A percentile compares a stretch with the other conserved stretches of the same genome.
These are phyloP conservation scores for Podospora tetraspora DNA, from an alignment of 495 filamentous ascomycete genomes.

Conservation along the genomic window DNA sequence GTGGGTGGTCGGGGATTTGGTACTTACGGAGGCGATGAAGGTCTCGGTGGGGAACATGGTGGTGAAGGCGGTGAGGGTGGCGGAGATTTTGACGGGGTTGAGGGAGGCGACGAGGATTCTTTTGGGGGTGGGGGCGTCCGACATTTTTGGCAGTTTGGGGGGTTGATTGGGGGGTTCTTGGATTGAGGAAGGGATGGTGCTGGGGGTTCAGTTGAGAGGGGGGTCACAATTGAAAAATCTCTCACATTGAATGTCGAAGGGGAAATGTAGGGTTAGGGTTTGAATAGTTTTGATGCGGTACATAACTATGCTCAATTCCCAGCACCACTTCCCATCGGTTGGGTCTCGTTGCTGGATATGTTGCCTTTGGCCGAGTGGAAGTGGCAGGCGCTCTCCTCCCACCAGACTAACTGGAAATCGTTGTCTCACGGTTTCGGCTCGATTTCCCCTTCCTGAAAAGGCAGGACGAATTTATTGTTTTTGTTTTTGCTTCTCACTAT, in stretches of 20 bases:
- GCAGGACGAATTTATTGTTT: too few relatives aligned
- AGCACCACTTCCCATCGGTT: too few relatives aligned
- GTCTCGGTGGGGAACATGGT: conserved; percentile 26
- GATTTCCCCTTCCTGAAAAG: too few relatives aligned
- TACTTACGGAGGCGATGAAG: conserved; percentile 25
- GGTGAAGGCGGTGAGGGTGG: conserved; percentile 19
- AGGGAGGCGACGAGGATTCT: conserved; percentile 23
- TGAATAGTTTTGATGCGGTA: too few relatives aligned
- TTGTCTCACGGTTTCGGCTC: too few relatives aligned
- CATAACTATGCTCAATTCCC: too few relatives aligned
- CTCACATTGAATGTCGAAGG: not conserved
- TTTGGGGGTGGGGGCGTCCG: not conserved
- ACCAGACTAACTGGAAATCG: too few relatives aligned
- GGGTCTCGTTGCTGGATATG: too few relatives aligned
- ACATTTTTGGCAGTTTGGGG: not conserved
- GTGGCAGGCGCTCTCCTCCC: too few relatives aligned
- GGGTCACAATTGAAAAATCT: not conserved
- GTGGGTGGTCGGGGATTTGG: too few relatives aligned
- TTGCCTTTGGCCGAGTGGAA: too few relatives aligned
- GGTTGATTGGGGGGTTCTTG: not conserved
- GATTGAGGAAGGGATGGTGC: not conserved
- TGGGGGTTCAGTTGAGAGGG: not conserved
- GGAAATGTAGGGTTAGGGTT: not conserved
- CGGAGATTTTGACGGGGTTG: conserved; percentile 27
- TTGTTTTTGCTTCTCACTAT: too few relatives aligned